Evolutionary conservation across 805 yeast species (phyloP), one percentile per base, ranked within the genome.

Genomic region (Saccharomycopsis synnaedendra): DNA sequence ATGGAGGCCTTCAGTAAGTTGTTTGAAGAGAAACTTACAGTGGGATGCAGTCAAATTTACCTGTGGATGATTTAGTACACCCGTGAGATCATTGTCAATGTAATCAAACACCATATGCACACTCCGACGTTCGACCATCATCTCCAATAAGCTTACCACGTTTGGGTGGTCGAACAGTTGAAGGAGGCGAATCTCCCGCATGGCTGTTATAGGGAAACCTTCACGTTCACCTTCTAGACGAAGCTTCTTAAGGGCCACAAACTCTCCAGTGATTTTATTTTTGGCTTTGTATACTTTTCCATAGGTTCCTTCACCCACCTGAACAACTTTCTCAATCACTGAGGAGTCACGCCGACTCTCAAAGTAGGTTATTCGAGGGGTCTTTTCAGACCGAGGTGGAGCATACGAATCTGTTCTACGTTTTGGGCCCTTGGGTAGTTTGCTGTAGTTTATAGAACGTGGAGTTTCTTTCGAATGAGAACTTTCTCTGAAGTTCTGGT

Each of bases 241-340:
- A 41, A 93, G 69, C 55, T 82, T 74, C 61, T 93, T 93, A 58
- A 93, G 68, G 1, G 98, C 98, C n/a, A 88, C 93, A 54, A 74
- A 66, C 49, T 75, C 78, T 1, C 76, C 72, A 0, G 96, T 85
- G 4, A 76, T 67, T 10, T 66, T 65, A 60, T 93, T 88, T 43
- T 69, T 70, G 0, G 96, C 96, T 60, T 88, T 87, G 67, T 84
- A 88, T 27, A 93, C 99, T 61, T 86, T 88, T 19, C 98, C 98
- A 62, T 93, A 93, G 0, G 97, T 93, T 6, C 98, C 98, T 64
- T 93, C 97, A n/a, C 98, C 98, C 4, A 93, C 97, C 60, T 93
- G 97, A 39, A 76, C 72, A 1, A 85, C 76, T 47, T 89, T 69
- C 54, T 82, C 81, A 61, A 83, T 87, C 3, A 67, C 57, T 0